Evolutionary conservation across 495 filamentous ascomycete species (phyloP).

Genomic region (Massariosphaeria phaeospora): DNA sequence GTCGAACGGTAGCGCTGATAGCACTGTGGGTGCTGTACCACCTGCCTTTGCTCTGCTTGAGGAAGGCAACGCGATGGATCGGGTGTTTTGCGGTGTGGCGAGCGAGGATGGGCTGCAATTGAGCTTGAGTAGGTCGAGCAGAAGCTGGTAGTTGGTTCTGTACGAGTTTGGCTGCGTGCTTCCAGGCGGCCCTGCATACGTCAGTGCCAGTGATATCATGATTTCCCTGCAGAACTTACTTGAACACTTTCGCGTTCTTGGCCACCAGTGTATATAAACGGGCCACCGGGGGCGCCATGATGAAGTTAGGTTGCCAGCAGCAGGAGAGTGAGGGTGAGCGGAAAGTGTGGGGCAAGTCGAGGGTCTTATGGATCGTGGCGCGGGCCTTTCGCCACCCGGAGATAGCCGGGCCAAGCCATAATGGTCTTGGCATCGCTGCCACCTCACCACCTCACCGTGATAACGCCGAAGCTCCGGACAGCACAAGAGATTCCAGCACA

Average conservation of each 20-base stretch:
- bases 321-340: neutral
- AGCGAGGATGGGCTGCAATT: constrained; percentile 51
- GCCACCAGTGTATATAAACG: constrained; percentile 38
- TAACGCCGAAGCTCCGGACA: too few relatives aligned
- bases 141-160: constrained; percentile 46
- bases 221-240: constrained; percentile 30
- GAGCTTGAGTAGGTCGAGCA: constrained; percentile 47
- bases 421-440: too few relatives aligned
- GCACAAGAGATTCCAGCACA: too few relatives aligned
- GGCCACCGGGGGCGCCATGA: constrained; percentile 34
- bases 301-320: neutral
- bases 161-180: constrained; percentile 30
- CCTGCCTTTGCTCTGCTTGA: constrained; percentile 61
- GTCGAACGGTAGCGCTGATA: constrained; percentile 52
- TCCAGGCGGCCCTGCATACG: constrained; percentile 33
- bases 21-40: constrained; percentile 68
- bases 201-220: neutral
- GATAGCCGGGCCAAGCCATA: too few relatives aligned
- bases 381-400: constrained; percentile 16
- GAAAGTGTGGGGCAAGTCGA: neutral
- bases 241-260: constrained; percentile 38
- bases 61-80: constrained; percentile 63
- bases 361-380: neutral
- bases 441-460: neutral
- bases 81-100: constrained; percentile 59